phyloP scores from a whole-genome alignment of 2,329 filamentous ascomycete genomes.

The Penicillium sp. region DNA sequence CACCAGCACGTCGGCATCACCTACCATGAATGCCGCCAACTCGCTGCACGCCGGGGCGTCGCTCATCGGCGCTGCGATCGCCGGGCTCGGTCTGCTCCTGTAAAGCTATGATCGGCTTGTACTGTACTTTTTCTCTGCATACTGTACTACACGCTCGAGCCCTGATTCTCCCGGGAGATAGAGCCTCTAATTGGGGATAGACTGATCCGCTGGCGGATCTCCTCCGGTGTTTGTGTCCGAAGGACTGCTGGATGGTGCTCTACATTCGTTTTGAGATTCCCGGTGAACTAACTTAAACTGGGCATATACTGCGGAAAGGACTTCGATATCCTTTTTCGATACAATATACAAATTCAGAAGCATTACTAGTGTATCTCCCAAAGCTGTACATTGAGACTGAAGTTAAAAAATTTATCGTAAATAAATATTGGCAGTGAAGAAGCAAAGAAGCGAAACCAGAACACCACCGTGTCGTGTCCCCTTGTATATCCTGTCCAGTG shows the following conservation, averaged over 20 bases:
- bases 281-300: conserved; percentile 1
- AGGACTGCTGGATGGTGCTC: background rate
- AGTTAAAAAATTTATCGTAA: background rate
- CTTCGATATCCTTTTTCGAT: conserved; percentile 19
- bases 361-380: background rate
- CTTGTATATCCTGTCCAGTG: background rate
- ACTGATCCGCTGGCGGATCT: conserved; percentile 5
- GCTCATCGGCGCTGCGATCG: conserved; percentile 19
- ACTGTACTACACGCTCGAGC: background rate
- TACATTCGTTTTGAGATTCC: conserved; percentile 1
- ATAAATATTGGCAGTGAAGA: background rate
- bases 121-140: background rate
- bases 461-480: too few relatives aligned
- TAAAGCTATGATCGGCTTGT: background rate
- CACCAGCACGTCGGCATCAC: conserved; percentile 11
- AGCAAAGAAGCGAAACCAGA: background rate
- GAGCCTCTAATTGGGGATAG: conserved; percentile 1
- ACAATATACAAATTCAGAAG: background rate
- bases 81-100: conserved; percentile 19
- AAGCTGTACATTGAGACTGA: background rate
- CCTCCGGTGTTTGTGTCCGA: background rate
- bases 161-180: background rate
- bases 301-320: conserved; percentile 14
- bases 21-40: conserved; percentile 18
- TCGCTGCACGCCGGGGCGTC: conserved; percentile 16